phyloP scores from a whole-genome alignment of 345 rosid species.

The Pelargonium nanum region DNA sequence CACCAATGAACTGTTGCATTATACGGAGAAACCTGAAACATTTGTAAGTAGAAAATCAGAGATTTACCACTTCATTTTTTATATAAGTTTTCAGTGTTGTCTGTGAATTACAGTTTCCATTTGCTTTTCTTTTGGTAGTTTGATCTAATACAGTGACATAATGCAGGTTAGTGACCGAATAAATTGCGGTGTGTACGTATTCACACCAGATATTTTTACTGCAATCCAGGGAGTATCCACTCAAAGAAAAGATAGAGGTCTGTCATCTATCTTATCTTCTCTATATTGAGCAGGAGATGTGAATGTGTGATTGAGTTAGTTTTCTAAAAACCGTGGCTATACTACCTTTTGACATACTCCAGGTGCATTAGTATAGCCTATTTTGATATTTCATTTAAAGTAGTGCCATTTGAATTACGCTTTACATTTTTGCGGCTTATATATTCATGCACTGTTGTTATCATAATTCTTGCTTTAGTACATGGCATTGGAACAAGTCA shows the following conservation, averaged over 20 bases:
- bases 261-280: conserved; percentile 7
- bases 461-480: neutral
- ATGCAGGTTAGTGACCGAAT: conserved; percentile 83
- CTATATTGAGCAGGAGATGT: neutral
- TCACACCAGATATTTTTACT: conserved; percentile 65
- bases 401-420: neutral
- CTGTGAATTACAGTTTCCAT: no score
- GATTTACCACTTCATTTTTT: neutral
- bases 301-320: neutral
- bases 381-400: neutral
- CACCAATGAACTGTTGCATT: conserved; percentile 85
- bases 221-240: conserved; percentile 62
- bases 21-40: conserved; percentile 94
- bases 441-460: no score
- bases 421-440: neutral
- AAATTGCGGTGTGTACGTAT: conserved; percentile 82
- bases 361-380: no score
- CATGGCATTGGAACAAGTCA: no score
- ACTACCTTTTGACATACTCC: neutral
- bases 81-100: no score
- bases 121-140: neutral
- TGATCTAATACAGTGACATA: conserved; percentile 6
- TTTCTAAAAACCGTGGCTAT: neutral
- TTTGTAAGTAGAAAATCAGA: conserved; percentile 46
- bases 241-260: conserved; percentile 69